Evolutionary conservation across 2,329 filamentous ascomycete species (phyloP).

Genomic region (Ophiobolus disseminans): DNA sequence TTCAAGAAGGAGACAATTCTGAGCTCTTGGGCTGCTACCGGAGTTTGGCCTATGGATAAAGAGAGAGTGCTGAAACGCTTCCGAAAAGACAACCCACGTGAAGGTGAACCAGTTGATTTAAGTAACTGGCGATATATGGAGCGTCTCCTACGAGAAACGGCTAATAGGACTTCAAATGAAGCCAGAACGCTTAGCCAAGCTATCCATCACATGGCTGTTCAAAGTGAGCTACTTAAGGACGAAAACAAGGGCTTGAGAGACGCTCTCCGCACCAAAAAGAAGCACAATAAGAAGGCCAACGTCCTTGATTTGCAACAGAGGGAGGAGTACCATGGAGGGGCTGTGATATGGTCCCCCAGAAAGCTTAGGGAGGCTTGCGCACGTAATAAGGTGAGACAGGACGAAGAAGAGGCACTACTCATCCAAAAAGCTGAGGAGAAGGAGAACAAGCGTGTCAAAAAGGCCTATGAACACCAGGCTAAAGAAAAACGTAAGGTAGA

Average conservation of each 20-base stretch:
- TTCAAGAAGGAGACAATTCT: neutral
- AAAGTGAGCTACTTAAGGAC: neutral
- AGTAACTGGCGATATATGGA: neutral
- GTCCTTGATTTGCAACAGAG: too few species aligned
- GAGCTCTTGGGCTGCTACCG: neutral
- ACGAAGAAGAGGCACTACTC: too few species aligned
- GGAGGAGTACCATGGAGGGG: too few species aligned
- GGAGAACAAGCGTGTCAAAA: neutral
- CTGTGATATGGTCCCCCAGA: too few species aligned
- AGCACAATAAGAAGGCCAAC: too few species aligned
- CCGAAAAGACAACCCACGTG: neutral
- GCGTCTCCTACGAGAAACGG: neutral
- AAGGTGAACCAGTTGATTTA: too few species aligned
- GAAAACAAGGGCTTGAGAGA: too few species aligned
- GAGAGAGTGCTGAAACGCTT: neutral
- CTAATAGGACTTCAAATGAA: neutral
- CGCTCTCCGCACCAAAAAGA: too few species aligned
- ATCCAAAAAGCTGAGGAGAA: too few species aligned
- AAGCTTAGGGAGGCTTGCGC: too few species aligned
- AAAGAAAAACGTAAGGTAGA: neutral
- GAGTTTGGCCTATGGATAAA: neutral
- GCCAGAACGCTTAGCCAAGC: neutral
- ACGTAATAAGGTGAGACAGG: too few species aligned
- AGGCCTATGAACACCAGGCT: neutral
- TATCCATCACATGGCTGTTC: neutral